These are phyloP conservation scores for Talaromyces amestolkiae DNA, from an alignment of 2,329 filamentous ascomycete genomes.

Conservation along the genomic window DNA sequence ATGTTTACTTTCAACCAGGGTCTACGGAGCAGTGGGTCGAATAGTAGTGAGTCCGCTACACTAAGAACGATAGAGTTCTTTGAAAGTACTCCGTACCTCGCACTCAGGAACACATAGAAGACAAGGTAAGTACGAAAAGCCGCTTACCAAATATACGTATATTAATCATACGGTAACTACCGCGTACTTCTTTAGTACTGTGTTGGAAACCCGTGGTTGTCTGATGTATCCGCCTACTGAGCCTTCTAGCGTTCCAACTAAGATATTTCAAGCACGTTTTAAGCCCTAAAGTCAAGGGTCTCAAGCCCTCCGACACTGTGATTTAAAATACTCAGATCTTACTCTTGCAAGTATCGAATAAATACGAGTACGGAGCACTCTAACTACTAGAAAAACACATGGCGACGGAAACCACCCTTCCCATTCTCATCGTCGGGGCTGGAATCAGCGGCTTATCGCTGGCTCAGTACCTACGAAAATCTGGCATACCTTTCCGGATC, in stretches of 20 bases:
- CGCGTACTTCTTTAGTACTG: background rate
- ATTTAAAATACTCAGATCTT: background rate
- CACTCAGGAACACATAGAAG: background rate
- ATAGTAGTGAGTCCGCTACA: background rate
- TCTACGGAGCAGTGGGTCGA: background rate
- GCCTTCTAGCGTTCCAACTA: background rate
- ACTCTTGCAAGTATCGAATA: background rate
- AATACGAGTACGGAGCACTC: background rate
- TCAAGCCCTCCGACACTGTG: background rate
- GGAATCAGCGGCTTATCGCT: slow-evolving; percentile 45
- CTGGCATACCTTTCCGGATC: slow-evolving; percentile 35
- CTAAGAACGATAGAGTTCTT: background rate
- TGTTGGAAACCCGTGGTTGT: background rate
- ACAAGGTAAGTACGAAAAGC: background rate
- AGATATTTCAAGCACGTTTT: background rate
- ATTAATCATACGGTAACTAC: too few species aligned
- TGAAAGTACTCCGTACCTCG: background rate
- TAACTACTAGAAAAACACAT: background rate
- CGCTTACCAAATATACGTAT: background rate
- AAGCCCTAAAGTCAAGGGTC: background rate
- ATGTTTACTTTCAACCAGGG: background rate
- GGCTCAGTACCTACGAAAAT: slow-evolving; percentile 40
- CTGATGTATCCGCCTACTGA: background rate
- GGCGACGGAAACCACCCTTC: slow-evolving; percentile 25
- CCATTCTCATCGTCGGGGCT: slow-evolving; percentile 44